Percentiles rank a stretch among this genome's conserved stretches.
These are phyloP conservation scores for Cystobasidium tubakii DNA, from an alignment of 768 basidiomycete species.

Conservation along the genomic window DNA sequence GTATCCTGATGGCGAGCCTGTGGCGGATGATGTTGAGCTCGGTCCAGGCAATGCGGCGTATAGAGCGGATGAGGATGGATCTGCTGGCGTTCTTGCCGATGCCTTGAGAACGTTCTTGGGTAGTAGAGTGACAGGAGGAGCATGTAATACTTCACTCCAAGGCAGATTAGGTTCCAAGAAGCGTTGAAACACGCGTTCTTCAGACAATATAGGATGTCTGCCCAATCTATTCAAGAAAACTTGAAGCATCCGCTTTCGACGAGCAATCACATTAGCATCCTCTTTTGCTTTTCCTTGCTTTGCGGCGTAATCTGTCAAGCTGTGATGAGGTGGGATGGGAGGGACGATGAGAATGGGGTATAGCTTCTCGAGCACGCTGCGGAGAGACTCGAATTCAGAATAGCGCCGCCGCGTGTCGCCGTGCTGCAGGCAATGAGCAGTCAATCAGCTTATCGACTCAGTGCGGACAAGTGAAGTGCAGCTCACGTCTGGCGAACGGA, in stretches of 20 bases:
- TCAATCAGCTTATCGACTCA: constrained; percentile 18
- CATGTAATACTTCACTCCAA: constrained; percentile 90
- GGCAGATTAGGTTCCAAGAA: constrained; percentile 94
- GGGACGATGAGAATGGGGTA: constrained; percentile 96
- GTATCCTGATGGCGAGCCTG: constrained; percentile 27
- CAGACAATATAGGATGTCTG: constrained; percentile 87
- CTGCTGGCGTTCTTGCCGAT: constrained; percentile 88
- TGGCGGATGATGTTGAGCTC: constrained; percentile 57
- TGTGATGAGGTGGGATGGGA: constrained; percentile 95
- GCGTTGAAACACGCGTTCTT: constrained; percentile 91
- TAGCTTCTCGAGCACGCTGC: constrained; percentile 71
- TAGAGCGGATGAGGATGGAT: constrained; percentile 57
- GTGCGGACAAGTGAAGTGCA: constrained; percentile 42
- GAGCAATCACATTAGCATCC: constrained; percentile 81
- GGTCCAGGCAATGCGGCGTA: constrained; percentile 85
- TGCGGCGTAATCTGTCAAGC: constrained; percentile 89
- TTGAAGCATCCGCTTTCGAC: constrained; percentile 87
- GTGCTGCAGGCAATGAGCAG: constrained; percentile 54
- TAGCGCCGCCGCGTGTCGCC: constrained; percentile 82
- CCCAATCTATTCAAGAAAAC: constrained; percentile 87
- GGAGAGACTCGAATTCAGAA: constrained; percentile 92
- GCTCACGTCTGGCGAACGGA: constrained; percentile 68
- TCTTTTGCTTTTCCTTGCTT: constrained; percentile 96
- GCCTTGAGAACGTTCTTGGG: constrained; percentile 96
- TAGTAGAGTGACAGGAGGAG: constrained; percentile 78